Percentiles rank a stretch among this genome's conserved stretches.
These are phyloP conservation scores for Lachancea waltii DNA, from an alignment of 805 yeast genomes.

Conservation along the genomic window DNA sequence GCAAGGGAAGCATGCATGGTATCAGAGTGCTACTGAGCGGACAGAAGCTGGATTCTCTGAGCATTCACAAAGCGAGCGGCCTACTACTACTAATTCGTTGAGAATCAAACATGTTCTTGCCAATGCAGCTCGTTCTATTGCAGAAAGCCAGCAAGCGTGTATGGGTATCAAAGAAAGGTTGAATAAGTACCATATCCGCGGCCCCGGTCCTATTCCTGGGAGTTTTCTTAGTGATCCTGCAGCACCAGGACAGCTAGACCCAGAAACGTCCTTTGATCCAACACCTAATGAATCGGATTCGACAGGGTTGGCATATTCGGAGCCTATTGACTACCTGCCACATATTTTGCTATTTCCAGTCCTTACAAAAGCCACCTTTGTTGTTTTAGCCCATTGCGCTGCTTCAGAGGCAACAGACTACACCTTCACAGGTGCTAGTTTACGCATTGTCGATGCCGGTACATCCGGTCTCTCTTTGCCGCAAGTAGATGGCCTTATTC, in stretches of 20 bases:
- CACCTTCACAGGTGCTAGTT: conserved; percentile 4
- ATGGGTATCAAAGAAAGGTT: conserved; percentile 4
- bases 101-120: conserved; percentile 4
- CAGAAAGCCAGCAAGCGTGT: conserved; percentile 6
- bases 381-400: conserved; percentile 4
- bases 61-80: neutral
- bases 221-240: neutral
- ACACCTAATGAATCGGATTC: too few species aligned
- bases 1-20: conserved; percentile 6
- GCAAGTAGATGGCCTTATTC: conserved; percentile 5
- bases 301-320: too few species aligned
- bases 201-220: conserved; percentile 1
- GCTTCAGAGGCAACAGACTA: conserved; percentile 2
- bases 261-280: too few species aligned
- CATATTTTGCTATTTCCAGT: conserved; percentile 1
- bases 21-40: neutral
- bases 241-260: too few species aligned
- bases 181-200: conserved; percentile 1
- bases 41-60: neutral
- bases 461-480: conserved; percentile 2
- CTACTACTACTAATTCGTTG: conserved; percentile 3
- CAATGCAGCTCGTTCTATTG: conserved; percentile 6
- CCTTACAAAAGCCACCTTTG: neutral
- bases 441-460: neutral
- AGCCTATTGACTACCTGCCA: conserved; percentile 3